Base-by-base conservation (phyloP, 1,139 yeast genomes). In the Lodderomyces beijingensis region DNA sequence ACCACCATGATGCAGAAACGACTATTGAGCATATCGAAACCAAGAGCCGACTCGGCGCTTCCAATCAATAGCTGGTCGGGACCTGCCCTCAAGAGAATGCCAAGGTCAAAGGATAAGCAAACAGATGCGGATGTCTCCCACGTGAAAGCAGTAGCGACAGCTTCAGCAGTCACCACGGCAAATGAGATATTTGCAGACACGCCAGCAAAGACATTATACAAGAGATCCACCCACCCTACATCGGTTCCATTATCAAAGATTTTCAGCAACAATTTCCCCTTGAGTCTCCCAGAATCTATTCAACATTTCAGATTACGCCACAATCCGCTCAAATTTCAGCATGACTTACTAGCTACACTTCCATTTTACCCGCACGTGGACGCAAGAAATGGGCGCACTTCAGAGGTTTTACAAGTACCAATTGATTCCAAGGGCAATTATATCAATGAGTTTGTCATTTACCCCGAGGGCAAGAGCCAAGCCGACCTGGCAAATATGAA, bases 381-480 rank as follows among this genome's bases (percentile, higher is more conserved):
- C 35, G 11, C 42, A 1, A 6, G 28, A 4, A n/a, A n/a, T n/a
- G 72, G 72, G 1, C 38, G 66, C 12, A 39, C 53, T 4, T 54
- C 65, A 2, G 47, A 59, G 25, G 62, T 64, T 2, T 31, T 68
- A 5, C 56, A 57, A 32, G 59, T 68, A 0, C 50, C 54, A 13
- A 57, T 78, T 2, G 75, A 71, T 25, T 55, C 56, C 5, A 40
- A 56, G 2, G 62, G 62, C 1, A 52, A 75, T 32, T 70, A 59
- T 40, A 79, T 82, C 30, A 81, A 81, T 46, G 91, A 81, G 51
- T 75, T 78, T 48, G 72, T 69, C 33, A 74, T 80, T 2, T 61
- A 65, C 34, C 82, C 85, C 0, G 55, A 57, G 4, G 53, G 57
- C 6, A 56, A 57, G 21, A 49, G 61, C 3, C 53, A 55, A 7